phyloP scores from a whole-genome alignment of 2,329 filamentous ascomycete species.

The Colletotrichum brevisporum region DNA sequence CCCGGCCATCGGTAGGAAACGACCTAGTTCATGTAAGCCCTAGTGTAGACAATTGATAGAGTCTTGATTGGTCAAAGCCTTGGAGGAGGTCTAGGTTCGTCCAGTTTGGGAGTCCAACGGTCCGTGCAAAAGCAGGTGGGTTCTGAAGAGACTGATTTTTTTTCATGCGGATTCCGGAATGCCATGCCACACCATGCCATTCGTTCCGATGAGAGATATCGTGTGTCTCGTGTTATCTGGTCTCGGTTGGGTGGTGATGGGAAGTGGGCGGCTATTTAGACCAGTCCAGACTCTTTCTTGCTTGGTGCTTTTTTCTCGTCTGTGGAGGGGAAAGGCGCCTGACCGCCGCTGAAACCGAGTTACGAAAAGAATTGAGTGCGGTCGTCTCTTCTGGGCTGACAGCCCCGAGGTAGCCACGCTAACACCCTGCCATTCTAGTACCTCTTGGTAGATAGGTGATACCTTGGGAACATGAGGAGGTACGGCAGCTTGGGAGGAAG shows the following conservation, averaged over 20 bases:
- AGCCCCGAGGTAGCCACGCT: background rate
- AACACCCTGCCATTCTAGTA: background rate
- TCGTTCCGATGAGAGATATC: background rate
- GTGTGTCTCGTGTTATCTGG: background rate
- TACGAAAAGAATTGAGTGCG: background rate
- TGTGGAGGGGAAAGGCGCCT: background rate
- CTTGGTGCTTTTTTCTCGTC: background rate
- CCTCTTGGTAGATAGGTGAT: background rate
- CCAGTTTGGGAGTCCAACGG: no score
- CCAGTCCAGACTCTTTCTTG: conserved; percentile 14
- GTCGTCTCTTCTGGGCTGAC: background rate
- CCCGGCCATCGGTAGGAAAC: no score
- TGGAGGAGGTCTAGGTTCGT: no score
- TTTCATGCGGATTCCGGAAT: conserved; percentile 3
- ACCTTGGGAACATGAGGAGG: background rate
- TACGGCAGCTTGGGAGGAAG: no score
- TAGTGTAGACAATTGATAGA: no score
- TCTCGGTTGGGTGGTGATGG: conserved; percentile 2
- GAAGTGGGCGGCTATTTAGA: background rate
- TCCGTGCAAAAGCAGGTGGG: background rate
- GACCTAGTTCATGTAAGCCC: no score
- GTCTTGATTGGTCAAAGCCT: no score
- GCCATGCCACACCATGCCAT: conserved; percentile 5
- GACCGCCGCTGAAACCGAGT: conserved; percentile 23
- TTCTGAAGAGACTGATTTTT: background rate